These are phyloP conservation scores for Aphanomyces stellatus DNA, from an alignment of 352 stramenopile species.

Conservation along the genomic window DNA sequence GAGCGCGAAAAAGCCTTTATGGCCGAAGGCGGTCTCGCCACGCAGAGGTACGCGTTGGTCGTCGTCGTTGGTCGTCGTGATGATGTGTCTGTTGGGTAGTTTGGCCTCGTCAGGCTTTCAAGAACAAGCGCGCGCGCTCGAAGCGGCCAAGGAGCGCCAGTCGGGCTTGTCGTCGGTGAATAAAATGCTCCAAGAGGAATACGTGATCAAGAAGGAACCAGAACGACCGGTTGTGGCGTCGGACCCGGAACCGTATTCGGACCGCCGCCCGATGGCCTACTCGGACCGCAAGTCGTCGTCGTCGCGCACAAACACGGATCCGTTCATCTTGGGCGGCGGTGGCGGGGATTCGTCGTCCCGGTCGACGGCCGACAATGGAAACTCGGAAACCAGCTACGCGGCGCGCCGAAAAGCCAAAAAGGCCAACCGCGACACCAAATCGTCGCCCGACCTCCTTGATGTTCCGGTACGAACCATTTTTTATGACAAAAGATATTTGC, in stretches of 20 bases:
- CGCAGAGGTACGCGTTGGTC: not conserved
- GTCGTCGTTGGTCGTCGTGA: constrained; percentile 31
- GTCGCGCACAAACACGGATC: not conserved
- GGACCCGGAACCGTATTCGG: constrained; percentile 52
- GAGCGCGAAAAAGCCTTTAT: constrained; percentile 74
- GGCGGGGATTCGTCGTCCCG: not conserved
- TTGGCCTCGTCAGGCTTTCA: constrained; percentile 57
- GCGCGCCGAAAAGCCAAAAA: constrained; percentile 8
- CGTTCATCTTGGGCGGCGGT: not conserved
- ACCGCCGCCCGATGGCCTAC: constrained; percentile 31
- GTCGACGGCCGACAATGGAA: not conserved
- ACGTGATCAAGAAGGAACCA: constrained; percentile 44
- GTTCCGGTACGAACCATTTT: not conserved
- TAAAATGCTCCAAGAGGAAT: constrained; percentile 74
- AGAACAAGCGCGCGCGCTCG: constrained; percentile 49
- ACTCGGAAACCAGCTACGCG: constrained; percentile 12
- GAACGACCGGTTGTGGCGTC: constrained; percentile 17
- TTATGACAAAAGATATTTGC: not conserved
- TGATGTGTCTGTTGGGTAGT: constrained; percentile 24
- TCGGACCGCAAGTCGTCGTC: not conserved
- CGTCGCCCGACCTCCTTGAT: not conserved
- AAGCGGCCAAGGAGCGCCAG: constrained; percentile 52
- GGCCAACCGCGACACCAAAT: not conserved
- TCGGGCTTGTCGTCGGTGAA: constrained; percentile 61
- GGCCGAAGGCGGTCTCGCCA: constrained; percentile 57